Evolutionary conservation across 345 rosid species (phyloP).

Genomic region (Gossypium herbaceum): DNA sequence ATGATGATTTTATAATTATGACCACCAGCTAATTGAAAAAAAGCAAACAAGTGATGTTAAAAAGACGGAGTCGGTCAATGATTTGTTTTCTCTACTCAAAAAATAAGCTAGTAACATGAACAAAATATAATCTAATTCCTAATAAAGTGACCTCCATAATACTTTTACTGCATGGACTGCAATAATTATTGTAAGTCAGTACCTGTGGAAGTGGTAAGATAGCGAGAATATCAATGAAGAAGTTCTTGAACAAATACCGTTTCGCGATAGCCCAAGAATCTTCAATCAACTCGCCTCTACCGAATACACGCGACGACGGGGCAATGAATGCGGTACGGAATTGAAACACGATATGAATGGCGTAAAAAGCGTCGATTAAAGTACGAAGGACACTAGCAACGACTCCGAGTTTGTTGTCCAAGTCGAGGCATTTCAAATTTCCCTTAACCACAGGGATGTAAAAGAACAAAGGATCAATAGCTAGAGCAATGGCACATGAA

Average conservation of each 20-base stretch:
- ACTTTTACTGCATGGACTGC: too few species aligned
- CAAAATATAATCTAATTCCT: too few species aligned
- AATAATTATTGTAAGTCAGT: neutral
- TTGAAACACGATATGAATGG: conserved; percentile 58
- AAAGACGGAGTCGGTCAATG: too few species aligned
- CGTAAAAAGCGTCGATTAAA: conserved; percentile 47
- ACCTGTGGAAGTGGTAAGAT: conserved; percentile 91
- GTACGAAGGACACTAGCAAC: conserved; percentile 56
- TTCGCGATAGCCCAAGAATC: conserved; percentile 47
- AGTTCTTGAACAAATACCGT: conserved; percentile 43
- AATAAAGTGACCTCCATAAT: too few species aligned
- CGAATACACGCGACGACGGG: conserved; percentile 75
- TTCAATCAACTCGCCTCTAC: conserved; percentile 71
- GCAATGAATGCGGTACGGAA: conserved; percentile 75
- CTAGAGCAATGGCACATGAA: conserved; percentile 50
- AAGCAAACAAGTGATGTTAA: neutral
- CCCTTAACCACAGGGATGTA: conserved; percentile 58
- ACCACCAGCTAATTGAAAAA: conserved; percentile 38
- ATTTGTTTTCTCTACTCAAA: too few species aligned
- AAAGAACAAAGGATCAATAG: conserved; percentile 73
- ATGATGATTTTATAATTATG: conserved; percentile 31
- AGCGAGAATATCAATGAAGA: conserved; percentile 63
- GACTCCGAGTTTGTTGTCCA: conserved; percentile 41
- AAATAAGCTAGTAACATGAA: too few species aligned
- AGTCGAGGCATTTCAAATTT: conserved; percentile 32